Base-by-base conservation (phyloP, 495 filamentous ascomycete species). In the Podospora pseudocomata region DNA sequence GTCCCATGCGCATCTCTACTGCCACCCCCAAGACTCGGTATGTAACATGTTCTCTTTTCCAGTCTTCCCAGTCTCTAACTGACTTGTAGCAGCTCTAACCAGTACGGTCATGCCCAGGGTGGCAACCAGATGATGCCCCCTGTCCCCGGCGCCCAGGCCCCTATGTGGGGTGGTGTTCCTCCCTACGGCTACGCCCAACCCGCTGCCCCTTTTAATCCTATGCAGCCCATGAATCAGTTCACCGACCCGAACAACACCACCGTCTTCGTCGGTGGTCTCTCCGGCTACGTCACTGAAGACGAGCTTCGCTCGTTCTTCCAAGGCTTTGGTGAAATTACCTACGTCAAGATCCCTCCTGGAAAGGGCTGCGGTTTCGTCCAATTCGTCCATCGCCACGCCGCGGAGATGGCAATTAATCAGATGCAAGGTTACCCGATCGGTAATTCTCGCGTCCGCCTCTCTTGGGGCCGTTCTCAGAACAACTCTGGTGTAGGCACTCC, bases 231-330 rank as follows among this genome's bases (percentile, higher is more conserved):
- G 95, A 99, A 99, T 80, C 95, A 99, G 81, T 99, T 99, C 83
- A 99, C 95, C 39, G 95, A 99, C 74, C 95, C 95, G n/a, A 99
- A 99, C 86, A 99, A 99, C 84, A 99, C 95, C 60, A 99, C 95
- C 27, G 95, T 99, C 68, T 99, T 99, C 74, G 95, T 99, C 68
- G 95, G 95, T 72, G 95, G 95, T 59, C 88, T 99, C 2, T 97
- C 94, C 44, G 95, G 95, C 64, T 99, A 99, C 76, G 95, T 99
- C 62, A 99, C 95, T 66, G 95, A 99, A 83, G 95, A 99, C 77
- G 95, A 99, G 83, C 91, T 99, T 28, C 91, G 95, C 64, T 97
- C 94, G 11, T 99, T 99, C 86, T 99, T 99, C 89, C 95, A 99
- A 77, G 95, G 95, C 65, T 99, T 99, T 75, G 95, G 95, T 62